Evolutionary conservation across 169 alveolate genomes (phyloP).

Genomic region (Cryptosporidium bovis): DNA sequence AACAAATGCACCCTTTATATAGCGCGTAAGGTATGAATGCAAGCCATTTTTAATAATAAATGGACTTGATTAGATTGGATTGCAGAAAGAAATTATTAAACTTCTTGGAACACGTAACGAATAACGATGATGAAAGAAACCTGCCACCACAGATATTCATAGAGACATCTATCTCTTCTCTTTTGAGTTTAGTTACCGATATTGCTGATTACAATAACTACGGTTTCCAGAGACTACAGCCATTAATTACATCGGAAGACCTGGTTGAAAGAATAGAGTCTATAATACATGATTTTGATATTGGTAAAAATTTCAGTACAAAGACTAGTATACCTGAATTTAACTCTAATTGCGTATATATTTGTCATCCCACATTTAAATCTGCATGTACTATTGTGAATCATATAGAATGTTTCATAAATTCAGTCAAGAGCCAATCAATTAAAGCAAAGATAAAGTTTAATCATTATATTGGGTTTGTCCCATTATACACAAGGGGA

Average conservation of each 20-base stretch:
- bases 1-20: too few relatives aligned
- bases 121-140: constrained; percentile 2
- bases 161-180: constrained; percentile 62
- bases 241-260: constrained; percentile 32
- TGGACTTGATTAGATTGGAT: constrained; percentile 65
- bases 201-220: constrained; percentile 56
- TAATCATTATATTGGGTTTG: constrained; percentile 57
- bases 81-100: constrained; percentile 43
- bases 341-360: constrained; percentile 12
- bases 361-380: constrained; percentile 61
- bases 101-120: constrained; percentile 20
- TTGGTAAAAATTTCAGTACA: constrained; percentile 14
- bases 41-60: background rate
- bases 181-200: constrained; percentile 51
- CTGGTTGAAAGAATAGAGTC: constrained; percentile 39
- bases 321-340: background rate
- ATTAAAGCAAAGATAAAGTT: constrained; percentile 7
- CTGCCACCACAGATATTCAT: constrained; percentile 42
- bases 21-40: too few relatives aligned
- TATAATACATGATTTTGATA: constrained; percentile 26
- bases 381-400: constrained; percentile 45
- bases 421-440: background rate
- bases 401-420: constrained; percentile 27
- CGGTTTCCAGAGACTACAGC: constrained; percentile 45
- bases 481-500: constrained; percentile 54